A percentile compares a stretch with the other conserved stretches of the same genome.
Evolutionary conservation across 1,139 yeast genomes (phyloP).

Genomic region (Candida tunisiensis): DNA sequence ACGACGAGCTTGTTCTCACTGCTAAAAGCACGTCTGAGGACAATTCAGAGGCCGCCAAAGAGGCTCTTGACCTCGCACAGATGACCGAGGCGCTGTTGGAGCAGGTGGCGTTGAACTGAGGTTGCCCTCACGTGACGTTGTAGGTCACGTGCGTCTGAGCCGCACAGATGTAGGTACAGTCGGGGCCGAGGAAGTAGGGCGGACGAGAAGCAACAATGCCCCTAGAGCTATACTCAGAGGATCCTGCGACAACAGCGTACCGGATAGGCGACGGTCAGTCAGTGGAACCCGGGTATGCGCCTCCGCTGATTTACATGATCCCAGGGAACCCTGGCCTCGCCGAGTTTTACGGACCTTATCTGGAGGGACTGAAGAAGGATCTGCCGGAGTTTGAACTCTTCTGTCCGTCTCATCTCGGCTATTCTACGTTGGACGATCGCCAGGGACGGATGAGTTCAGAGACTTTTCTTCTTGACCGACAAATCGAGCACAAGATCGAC

Average conservation of each 20-base stretch:
- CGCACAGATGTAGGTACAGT: too few species aligned
- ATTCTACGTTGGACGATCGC: slow-evolving; percentile 8
- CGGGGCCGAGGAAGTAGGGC: too few species aligned
- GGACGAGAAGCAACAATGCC: not conserved
- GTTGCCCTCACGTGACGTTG: too few species aligned
- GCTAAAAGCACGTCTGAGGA: too few species aligned
- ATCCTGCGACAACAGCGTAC: not conserved
- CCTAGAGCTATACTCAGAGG: not conserved
- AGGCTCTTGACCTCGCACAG: too few species aligned
- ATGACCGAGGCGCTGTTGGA: too few species aligned
- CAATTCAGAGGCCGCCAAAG: too few species aligned
- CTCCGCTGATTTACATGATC: slow-evolving; percentile 32
- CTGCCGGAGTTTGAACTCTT: slow-evolving; percentile 32
- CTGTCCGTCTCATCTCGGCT: slow-evolving; percentile 42
- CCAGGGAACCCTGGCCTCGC: slow-evolving; percentile 60
- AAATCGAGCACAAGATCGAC: slow-evolving; percentile 31
- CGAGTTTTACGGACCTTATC: slow-evolving; percentile 36
- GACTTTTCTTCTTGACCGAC: slow-evolving; percentile 29
- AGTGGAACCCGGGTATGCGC: too few species aligned
- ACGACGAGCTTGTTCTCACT: too few species aligned
- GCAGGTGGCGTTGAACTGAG: too few species aligned
- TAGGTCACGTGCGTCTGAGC: too few species aligned
- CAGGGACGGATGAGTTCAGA: slow-evolving; percentile 2
- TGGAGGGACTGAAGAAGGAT: slow-evolving; percentile 25
- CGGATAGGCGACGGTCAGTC: not conserved